Base-by-base conservation (phyloP, 169 alveolate genomes). In the Plasmodium ovale region DNA sequence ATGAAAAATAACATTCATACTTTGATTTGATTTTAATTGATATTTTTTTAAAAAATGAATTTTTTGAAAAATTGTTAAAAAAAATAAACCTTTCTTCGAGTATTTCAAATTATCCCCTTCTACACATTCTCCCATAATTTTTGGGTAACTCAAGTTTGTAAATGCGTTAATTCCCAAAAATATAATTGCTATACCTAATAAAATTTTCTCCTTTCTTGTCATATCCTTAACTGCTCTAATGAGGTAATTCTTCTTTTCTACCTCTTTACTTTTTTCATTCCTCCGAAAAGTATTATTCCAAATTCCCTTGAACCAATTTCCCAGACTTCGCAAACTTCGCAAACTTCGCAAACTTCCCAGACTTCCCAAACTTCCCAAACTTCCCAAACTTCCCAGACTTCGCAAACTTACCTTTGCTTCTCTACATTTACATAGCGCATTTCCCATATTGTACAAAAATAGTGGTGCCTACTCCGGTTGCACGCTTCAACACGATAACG, bases 71-170 rank as follows among this genome's bases (percentile, higher is more conserved):
- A 64, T 0, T n/a, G 10, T 64, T 47, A 2, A 5, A 10, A 79
- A 12, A 10, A 79, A 12, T 12, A 74, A 25, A 49, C 60, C 44
- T 27, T 29, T 31, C 29, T 56, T 53, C 21, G 29, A 0, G 25
- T n/a, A 35, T 10, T 53, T 23, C 62, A 3, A 16, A 29, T 19
- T 56, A n/a, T 27, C 42, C 23, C 39, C 16, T n/a, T 59, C 51
- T 21, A 6, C 14, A 23, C 33, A 51, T 56, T 79, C 72, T 4
- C 89, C 89, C 89, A 79, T 79, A 47, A 79, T 79, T 56, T 67
- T 79, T n/a, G 89, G 89, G 42, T 79, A 79, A 31, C 58, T 79
- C 42, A 79, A 47, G 16, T 79, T 79, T 0, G 89, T 79, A n/a
- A 35, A 64, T 23, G 89, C 89, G 65, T 79, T 79, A 16, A 79